Percentiles rank a stretch among this genome's conserved stretches.
Conservation (phyloP, 257 asterid genomes). For the Asclepias syriaca region DNA sequence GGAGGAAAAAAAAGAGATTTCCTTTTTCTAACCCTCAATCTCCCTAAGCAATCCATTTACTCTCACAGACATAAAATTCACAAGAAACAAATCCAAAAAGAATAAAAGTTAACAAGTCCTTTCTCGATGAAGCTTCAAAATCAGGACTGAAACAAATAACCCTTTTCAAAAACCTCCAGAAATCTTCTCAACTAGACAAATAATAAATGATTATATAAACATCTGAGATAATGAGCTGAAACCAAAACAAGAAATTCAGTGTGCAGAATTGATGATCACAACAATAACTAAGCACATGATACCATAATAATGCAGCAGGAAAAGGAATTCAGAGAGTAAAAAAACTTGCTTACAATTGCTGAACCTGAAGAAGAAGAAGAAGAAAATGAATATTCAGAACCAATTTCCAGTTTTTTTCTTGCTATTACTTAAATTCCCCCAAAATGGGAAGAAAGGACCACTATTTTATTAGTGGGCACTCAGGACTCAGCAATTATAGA, state of each 20-base stretch:
- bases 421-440: background rate
- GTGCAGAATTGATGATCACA: background rate
- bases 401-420: background rate
- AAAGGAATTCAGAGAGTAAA: background rate
- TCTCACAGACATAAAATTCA: background rate
- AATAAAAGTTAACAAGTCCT: background rate
- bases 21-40: background rate
- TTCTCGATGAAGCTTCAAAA: background rate
- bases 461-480: background rate
- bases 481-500: background rate
- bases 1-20: background rate
- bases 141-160: background rate
- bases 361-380: background rate
- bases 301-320: background rate
- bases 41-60: background rate
- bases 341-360: slow-evolving; percentile 3
- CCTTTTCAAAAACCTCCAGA: background rate
- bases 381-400: background rate
- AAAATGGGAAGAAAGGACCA: background rate
- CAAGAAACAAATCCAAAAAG: background rate
- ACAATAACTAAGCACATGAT: background rate
- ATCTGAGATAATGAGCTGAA: background rate
- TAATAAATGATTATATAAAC: background rate
- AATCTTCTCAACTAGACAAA: background rate
- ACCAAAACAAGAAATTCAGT: background rate